Conservation (phyloP, 2,329 filamentous ascomycete genomes). For the Ophiostoma tasmaniense region DNA sequence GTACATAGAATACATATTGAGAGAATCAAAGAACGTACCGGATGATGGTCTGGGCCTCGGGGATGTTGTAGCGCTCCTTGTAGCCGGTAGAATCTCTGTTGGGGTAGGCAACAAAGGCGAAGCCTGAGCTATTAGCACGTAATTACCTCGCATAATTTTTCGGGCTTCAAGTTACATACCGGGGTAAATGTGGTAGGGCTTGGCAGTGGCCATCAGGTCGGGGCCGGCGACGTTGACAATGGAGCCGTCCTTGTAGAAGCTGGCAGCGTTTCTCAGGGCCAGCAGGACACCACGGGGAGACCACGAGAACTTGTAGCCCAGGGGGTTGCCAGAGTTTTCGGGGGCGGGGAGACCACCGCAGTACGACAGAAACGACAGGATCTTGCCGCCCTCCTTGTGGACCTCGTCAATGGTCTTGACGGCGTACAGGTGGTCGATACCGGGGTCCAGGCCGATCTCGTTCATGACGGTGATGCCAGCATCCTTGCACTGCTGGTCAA, state of each 20-base stretch:
- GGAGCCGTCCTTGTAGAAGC: slow-evolving; percentile 72
- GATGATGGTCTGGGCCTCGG: slow-evolving; percentile 81
- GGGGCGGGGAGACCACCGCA: slow-evolving; percentile 69
- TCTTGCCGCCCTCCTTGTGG: slow-evolving; percentile 80
- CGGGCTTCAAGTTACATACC: slow-evolving; percentile 15
- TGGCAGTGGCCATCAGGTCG: slow-evolving; percentile 77
- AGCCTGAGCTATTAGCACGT: slow-evolving; percentile 39
- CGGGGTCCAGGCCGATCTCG: slow-evolving; percentile 76
- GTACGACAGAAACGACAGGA: slow-evolving; percentile 72
- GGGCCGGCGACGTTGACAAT: slow-evolving; percentile 54
- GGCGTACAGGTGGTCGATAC: slow-evolving; percentile 69
- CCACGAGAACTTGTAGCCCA: slow-evolving; percentile 88
- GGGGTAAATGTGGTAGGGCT: slow-evolving; percentile 85
- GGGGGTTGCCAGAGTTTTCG: slow-evolving; percentile 75
- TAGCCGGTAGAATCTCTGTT: slow-evolving; percentile 87
- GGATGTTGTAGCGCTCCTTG: slow-evolving; percentile 82
- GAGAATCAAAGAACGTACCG: slow-evolving; percentile 31
- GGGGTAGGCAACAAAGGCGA: slow-evolving; percentile 84
- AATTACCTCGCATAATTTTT: not conserved
- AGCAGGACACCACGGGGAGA: slow-evolving; percentile 77
- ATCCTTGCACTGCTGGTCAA: slow-evolving; percentile 73
- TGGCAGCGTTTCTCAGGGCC: slow-evolving; percentile 77
- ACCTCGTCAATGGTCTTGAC: slow-evolving; percentile 82
- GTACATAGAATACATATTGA: not conserved
- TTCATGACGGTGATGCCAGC: slow-evolving; percentile 97